Evolutionary conservation across 495 filamentous ascomycete species (phyloP).

Genomic region (Aspergillus avenaceus): DNA sequence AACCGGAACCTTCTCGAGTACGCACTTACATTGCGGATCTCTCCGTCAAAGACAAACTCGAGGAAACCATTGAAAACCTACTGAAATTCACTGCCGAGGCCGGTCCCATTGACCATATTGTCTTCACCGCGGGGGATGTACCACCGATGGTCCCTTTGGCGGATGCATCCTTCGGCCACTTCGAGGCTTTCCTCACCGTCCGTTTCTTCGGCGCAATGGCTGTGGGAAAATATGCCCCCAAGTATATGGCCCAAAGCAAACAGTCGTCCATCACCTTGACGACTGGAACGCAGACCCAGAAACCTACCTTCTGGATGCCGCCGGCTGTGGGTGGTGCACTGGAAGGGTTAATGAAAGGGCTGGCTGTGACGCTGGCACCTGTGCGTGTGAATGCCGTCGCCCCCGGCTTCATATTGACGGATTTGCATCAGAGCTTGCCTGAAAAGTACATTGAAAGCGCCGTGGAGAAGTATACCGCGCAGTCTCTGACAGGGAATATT

Average conservation of each 20-base stretch:
- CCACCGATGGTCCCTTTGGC: constrained; percentile 29
- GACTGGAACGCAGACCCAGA: constrained; percentile 40
- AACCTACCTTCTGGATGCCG: constrained; percentile 38
- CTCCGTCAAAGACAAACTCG: constrained; percentile 29
- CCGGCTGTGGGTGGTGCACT: constrained; percentile 30
- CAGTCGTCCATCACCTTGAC: constrained; percentile 52
- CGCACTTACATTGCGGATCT: constrained; percentile 51
- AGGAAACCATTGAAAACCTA: constrained; percentile 42
- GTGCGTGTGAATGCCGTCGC: constrained; percentile 57
- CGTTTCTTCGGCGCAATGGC: constrained; percentile 49
- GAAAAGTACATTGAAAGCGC: constrained; percentile 19
- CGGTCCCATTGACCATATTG: constrained; percentile 53
- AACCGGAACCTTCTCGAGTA: constrained; percentile 29
- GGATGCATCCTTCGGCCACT: constrained; percentile 32
- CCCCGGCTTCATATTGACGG: constrained; percentile 54
- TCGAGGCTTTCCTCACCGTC: constrained; percentile 40
- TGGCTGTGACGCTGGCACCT: constrained; percentile 57
- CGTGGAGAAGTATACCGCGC: constrained; percentile 19
- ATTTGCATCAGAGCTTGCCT: constrained; percentile 34
- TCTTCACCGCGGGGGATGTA: constrained; percentile 55
- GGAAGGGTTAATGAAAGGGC: constrained; percentile 40
- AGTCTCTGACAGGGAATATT: constrained; percentile 39
- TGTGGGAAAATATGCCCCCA: constrained; percentile 46
- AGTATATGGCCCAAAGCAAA: constrained; percentile 35
- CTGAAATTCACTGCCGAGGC: constrained; percentile 26